phyloP scores from a whole-genome alignment of 805 yeast genomes.

The Barnettozyma salicaria region DNA sequence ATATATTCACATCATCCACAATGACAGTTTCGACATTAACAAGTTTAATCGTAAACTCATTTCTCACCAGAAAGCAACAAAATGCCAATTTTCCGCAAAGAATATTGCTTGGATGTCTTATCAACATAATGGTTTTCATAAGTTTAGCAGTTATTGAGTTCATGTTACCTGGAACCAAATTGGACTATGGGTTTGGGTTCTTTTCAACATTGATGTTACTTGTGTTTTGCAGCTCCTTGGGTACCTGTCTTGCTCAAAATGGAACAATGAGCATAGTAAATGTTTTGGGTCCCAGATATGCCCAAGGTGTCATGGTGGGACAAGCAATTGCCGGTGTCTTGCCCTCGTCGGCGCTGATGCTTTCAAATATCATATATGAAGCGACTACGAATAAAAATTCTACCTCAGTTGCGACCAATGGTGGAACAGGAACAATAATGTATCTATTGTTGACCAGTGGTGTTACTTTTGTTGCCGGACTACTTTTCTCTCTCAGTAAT shows the following conservation, averaged over 20 bases:
- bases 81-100: conserved; percentile 48
- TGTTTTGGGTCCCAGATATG: conserved; percentile 65
- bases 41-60: conserved; percentile 52
- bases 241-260: conserved; percentile 80
- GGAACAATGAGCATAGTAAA: conserved; percentile 87
- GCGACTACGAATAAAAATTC: conserved; percentile 24
- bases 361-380: conserved; percentile 37
- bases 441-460: conserved; percentile 49
- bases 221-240: conserved; percentile 62
- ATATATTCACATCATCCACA: conserved; percentile 71
- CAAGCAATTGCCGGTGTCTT: conserved; percentile 92
- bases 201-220: conserved; percentile 53
- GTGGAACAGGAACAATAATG: conserved; percentile 22
- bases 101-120: conserved; percentile 51
- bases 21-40: conserved; percentile 80
- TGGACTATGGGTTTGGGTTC: conserved; percentile 20
- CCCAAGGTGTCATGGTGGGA: conserved; percentile 91
- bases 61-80: conserved; percentile 59
- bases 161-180: conserved; percentile 13
- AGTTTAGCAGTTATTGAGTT: conserved; percentile 23
- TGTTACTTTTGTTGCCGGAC: conserved; percentile 38
- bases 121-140: conserved; percentile 53
- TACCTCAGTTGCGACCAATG: background rate
- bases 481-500: conserved; percentile 33
- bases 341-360: conserved; percentile 67